These are phyloP conservation scores for Linnemannia elongata DNA, from an alignment of 192 early-diverging fungal genomes.

Conservation along the genomic window DNA sequence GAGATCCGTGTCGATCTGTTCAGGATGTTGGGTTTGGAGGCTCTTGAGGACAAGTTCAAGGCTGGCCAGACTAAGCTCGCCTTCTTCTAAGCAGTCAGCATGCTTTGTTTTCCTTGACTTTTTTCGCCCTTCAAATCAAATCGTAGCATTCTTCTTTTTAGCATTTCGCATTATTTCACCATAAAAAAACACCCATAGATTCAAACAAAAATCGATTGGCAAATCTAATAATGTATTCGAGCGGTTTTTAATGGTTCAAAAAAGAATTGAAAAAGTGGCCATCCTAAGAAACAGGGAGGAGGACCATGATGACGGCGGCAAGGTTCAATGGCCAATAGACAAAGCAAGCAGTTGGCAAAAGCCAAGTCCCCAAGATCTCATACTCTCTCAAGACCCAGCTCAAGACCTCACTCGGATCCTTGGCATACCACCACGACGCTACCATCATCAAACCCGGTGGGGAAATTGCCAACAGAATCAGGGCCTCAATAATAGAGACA, in stretches of 20 bases:
- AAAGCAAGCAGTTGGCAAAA: constrained; percentile 74
- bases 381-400: constrained; percentile 70
- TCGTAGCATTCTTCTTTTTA: constrained; percentile 5
- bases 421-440: constrained; percentile 54
- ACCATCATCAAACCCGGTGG: constrained; percentile 65
- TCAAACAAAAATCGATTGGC: neutral
- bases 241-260: neutral
- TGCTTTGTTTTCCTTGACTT: neutral
- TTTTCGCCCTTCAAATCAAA: neutral
- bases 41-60: constrained; percentile 28
- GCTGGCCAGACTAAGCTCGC: constrained; percentile 41
- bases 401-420: constrained; percentile 61
- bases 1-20: constrained; percentile 72
- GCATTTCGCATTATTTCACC: neutral
- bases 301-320: constrained; percentile 56
- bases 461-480: constrained; percentile 66
- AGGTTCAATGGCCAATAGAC: constrained; percentile 79
- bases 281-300: constrained; percentile 31
- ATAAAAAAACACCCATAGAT: neutral
- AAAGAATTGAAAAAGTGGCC: neutral
- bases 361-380: constrained; percentile 72
- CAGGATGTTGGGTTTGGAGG: constrained; percentile 58
- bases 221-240: neutral
- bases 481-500: constrained; percentile 57
- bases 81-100: constrained; percentile 27